These are phyloP conservation scores for Lachnellula arida DNA, from an alignment of 2,329 filamentous ascomycete genomes.

Conservation along the genomic window DNA sequence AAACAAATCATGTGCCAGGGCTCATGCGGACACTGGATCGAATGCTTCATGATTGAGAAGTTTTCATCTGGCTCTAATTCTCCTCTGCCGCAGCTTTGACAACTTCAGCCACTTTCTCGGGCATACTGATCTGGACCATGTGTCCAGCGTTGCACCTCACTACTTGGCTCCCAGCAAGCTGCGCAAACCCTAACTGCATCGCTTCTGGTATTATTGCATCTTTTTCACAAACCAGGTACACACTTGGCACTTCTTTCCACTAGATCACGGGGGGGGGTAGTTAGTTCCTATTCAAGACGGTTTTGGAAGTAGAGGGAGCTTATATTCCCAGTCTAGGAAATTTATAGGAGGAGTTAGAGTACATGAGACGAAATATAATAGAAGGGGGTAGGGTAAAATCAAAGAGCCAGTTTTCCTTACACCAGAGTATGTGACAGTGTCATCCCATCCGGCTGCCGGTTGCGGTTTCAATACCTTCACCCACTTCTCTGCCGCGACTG, in stretches of 20 bases:
- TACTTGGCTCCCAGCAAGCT: conserved; percentile 3
- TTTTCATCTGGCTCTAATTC: too few species aligned
- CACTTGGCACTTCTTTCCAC: conserved; percentile 8
- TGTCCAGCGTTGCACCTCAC: conserved; percentile 8
- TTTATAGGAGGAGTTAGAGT: too few species aligned
- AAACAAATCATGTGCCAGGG: too few species aligned
- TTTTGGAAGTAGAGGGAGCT: too few species aligned
- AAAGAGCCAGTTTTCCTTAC: too few species aligned
- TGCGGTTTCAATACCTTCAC: conserved; percentile 5
- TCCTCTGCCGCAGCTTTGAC: conserved; percentile 3
- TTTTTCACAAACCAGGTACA: conserved; percentile 7
- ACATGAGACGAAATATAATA: too few species aligned
- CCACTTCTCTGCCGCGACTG: conserved; percentile 5
- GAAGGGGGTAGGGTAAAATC: too few species aligned
- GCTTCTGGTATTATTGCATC: conserved; percentile 2
- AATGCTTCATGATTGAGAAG: too few species aligned
- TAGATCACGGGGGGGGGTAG: too few species aligned
- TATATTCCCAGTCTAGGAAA: too few species aligned
- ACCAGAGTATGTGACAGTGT: background rate
- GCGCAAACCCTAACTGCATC: conserved; percentile 1
- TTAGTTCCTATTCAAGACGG: too few species aligned
- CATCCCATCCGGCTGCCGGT: conserved; percentile 9
- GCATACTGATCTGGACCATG: conserved; percentile 10
- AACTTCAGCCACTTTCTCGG: conserved; percentile 11
- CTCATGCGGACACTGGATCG: too few species aligned